Evolutionary conservation across 768 basidiomycete genomes (phyloP).

Genomic region (Russula vinacea): DNA sequence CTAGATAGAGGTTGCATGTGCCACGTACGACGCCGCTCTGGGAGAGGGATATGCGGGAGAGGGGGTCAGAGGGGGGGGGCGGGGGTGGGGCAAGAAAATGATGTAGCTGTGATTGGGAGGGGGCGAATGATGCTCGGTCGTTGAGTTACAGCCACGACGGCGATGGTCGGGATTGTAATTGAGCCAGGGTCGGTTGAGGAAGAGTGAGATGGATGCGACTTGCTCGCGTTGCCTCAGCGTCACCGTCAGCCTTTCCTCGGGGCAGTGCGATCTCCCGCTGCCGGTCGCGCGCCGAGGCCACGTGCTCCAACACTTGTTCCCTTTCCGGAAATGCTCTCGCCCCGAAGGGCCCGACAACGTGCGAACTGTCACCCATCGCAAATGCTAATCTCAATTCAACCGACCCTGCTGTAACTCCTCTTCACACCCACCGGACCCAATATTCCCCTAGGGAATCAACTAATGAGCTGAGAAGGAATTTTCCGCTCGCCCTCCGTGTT

Average conservation of each 20-base stretch:
- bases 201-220: background rate
- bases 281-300: slow-evolving; percentile 6
- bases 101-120: background rate
- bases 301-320: slow-evolving; percentile 22
- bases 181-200: background rate
- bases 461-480: too few species aligned
- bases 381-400: slow-evolving; percentile 26
- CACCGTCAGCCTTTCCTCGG: background rate
- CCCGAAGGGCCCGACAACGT: slow-evolving; percentile 5
- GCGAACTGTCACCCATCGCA: slow-evolving; percentile 24
- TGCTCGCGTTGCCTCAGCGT: background rate
- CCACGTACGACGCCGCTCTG: background rate
- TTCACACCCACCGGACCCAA: too few species aligned
- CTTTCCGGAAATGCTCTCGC: background rate
- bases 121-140: background rate
- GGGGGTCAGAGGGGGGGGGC: background rate
- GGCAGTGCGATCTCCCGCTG: background rate
- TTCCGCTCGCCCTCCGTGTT: too few species aligned
- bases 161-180: background rate
- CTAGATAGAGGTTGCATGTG: slow-evolving; percentile 25
- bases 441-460: too few species aligned
- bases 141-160: background rate
- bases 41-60: background rate
- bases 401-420: too few species aligned
- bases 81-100: background rate